A percentile compares a stretch with the other conserved stretches of the same genome.
These are phyloP conservation scores for Metarhizium brunneum DNA, from an alignment of 2,329 filamentous ascomycete genomes.

Conservation along the genomic window DNA sequence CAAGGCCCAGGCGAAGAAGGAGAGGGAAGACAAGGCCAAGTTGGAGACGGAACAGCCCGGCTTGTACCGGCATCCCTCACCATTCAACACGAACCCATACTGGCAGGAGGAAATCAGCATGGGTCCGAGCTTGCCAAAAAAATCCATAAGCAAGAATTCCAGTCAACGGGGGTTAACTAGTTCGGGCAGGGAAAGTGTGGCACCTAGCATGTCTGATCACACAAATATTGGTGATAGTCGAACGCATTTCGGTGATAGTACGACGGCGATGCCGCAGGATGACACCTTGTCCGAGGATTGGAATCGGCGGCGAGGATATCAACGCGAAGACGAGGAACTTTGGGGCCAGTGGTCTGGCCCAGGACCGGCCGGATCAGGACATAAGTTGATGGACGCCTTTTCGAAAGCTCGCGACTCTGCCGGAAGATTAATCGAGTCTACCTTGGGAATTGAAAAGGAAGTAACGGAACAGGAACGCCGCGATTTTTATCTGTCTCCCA, in stretches of 20 bases:
- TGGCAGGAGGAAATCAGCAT: conserved; percentile 82
- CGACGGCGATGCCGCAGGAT: conserved; percentile 27
- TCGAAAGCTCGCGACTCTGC: conserved; percentile 49
- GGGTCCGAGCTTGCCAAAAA: conserved; percentile 65
- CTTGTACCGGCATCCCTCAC: conserved; percentile 68
- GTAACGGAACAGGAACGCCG: conserved; percentile 43
- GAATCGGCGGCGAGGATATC: conserved; percentile 66
- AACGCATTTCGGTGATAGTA: conserved; percentile 21
- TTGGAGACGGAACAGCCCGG: conserved; percentile 61
- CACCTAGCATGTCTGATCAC: conserved; percentile 26
- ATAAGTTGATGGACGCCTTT: conserved; percentile 48
- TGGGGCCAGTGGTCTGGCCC: conserved; percentile 49
- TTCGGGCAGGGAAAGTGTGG: conserved; percentile 45
- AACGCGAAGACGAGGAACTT: conserved; percentile 79
- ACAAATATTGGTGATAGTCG: conserved; percentile 29
- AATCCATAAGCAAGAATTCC: conserved; percentile 46
- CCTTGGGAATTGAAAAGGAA: conserved; percentile 40
- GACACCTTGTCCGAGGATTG: conserved; percentile 41
- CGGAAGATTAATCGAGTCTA: conserved; percentile 43
- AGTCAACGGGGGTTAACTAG: conserved; percentile 53
- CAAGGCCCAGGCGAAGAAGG: conserved; percentile 59
- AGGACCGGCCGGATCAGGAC: conserved; percentile 33
- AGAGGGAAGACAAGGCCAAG: conserved; percentile 55
- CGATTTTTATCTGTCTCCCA: conserved; percentile 52
- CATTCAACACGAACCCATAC: conserved; percentile 79